These are phyloP conservation scores for Zizania latifolia DNA, from an alignment of 176 grass and related monocot genomes.

Conservation along the genomic window DNA sequence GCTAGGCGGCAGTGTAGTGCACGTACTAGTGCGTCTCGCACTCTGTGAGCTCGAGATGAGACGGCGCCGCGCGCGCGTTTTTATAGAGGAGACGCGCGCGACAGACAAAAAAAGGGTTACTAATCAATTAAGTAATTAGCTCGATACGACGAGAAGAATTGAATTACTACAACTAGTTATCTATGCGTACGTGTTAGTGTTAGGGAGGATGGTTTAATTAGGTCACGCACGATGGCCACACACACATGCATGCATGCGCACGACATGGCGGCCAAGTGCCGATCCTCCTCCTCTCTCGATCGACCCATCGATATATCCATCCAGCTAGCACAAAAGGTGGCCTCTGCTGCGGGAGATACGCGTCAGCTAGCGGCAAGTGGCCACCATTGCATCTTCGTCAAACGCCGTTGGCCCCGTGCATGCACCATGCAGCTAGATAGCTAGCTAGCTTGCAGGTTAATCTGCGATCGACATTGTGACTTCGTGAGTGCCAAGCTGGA, in stretches of 20 bases:
- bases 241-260: neutral
- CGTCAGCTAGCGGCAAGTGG: slow-evolving; percentile 14
- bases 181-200: neutral
- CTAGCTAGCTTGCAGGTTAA: too few relatives aligned
- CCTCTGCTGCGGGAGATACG: neutral
- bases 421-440: too few relatives aligned
- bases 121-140: neutral
- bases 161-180: neutral
- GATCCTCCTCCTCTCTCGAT: neutral
- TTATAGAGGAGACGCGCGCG: slow-evolving; percentile 3
- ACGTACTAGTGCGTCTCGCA: slow-evolving; percentile 19
- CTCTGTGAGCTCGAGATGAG: neutral
- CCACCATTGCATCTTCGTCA: slow-evolving; percentile 28
- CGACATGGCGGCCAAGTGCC: neutral
- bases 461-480: neutral
- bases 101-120: neutral
- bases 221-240: slow-evolving; percentile 2
- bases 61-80: neutral
- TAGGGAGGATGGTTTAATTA: neutral
- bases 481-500: slow-evolving; percentile 24
- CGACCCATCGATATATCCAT: too few relatives aligned
- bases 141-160: neutral
- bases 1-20: neutral
- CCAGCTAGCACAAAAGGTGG: neutral
- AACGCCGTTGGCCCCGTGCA: neutral